A percentile compares a stretch with the other conserved stretches of the same genome.
phyloP scores from a whole-genome alignment of 805 yeast genomes.

The Wickerhamiella sergipiensis region DNA sequence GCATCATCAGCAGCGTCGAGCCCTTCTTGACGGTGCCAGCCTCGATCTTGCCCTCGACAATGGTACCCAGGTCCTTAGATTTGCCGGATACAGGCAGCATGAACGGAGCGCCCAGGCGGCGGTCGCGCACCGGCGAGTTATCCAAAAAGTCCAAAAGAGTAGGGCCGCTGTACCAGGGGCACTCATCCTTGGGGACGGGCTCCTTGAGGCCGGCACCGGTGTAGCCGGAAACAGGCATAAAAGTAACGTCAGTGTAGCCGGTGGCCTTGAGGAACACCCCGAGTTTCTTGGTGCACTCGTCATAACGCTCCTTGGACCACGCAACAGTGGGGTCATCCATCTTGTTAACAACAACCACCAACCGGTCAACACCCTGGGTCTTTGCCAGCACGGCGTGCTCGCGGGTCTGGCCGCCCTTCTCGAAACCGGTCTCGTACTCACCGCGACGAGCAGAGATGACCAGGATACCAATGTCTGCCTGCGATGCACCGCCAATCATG shows the following conservation, averaged over 20 bases:
- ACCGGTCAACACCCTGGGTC: constrained; percentile 94
- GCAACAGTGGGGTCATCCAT: constrained; percentile 96
- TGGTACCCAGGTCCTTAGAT: constrained; percentile 93
- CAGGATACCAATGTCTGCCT: constrained; percentile 95
- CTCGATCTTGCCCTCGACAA: constrained; percentile 97
- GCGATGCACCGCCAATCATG: constrained; percentile 99
- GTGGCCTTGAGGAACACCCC: constrained; percentile 57
- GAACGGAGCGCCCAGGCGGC: constrained; percentile 88
- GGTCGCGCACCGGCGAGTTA: constrained; percentile 61
- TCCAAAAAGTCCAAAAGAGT: constrained; percentile 83
- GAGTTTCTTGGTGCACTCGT: constrained; percentile 83
- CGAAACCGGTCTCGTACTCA: constrained; percentile 98
- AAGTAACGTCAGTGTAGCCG: constrained; percentile 80
- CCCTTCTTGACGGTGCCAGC: constrained; percentile 85
- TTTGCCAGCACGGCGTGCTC: constrained; percentile 96
- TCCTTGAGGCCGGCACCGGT: constrained; percentile 96
- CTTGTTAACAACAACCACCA: constrained; percentile 89
- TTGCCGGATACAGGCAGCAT: constrained; percentile 93
- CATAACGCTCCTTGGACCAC: constrained; percentile 94
- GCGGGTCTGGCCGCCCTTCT: constrained; percentile 97
- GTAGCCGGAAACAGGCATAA: constrained; percentile 97
- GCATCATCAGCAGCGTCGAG: constrained; percentile 71
- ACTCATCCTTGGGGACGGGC: constrained; percentile 50
- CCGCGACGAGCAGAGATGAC: constrained; percentile 98
- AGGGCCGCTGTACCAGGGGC: constrained; percentile 95